Evolutionary conservation across 805 yeast genomes (phyloP), one percentile per base, ranked within the genome.

Genomic region (Candida peoriensis): DNA sequence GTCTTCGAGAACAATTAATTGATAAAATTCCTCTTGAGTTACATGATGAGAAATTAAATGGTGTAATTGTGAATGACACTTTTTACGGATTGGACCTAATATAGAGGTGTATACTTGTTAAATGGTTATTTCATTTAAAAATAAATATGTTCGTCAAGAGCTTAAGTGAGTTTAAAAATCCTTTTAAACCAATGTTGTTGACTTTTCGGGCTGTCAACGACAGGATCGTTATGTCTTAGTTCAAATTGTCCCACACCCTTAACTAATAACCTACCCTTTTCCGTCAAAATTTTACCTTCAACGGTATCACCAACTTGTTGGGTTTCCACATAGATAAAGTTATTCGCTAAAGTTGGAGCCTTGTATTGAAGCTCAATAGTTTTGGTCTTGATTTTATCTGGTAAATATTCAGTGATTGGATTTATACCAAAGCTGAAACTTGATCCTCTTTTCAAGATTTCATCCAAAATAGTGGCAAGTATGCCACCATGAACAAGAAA

Each of bases 401-500:
- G 58, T 25, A 61, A 68, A 30, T 68, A 73, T 15, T 69, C 69
- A 22, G 46, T 43, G 23, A 47, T 48, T 21, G 38, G 64, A 49
- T 42, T 52, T 23, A 41, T 46, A 34, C 37, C 65, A 35, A 52
- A 55, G 16, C 55, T 44, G 27, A 79, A 61, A 16, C 55, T 49
- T 11, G 64, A 75, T 38, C 70, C 64, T 34, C 79, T 68, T 44
- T 78, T 78, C 61, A 80, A 71, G 6, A 82, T 70, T 46, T 88
- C 95, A 50, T 86, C 93, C 36, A 87, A 61, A 1, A 88, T 62
- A 0, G 94, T 79, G 8, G 89, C 94, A 20, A 88, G 55, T 20
- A 89, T 74, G 0, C 97, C 97, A 4, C 97, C 97, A 54, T 88
- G 97, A 3, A 86, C 72, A 14, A 89, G 60, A 47, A 85, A 80